Evolutionary conservation across 2,329 filamentous ascomycete species (phyloP).

Genomic region (Penicillium paneum): DNA sequence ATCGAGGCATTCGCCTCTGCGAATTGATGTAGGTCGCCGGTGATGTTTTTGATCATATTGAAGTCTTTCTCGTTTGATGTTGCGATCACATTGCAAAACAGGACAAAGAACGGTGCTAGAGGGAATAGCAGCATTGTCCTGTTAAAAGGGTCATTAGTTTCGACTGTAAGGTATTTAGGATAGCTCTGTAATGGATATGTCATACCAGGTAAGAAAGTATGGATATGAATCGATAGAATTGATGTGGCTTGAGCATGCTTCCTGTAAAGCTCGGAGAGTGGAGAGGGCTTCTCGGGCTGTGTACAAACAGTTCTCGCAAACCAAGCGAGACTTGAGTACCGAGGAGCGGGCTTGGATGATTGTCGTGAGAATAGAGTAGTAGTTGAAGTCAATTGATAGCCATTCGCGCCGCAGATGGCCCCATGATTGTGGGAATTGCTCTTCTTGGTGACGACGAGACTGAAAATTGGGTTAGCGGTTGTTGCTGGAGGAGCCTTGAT

Average conservation of each 20-base stretch:
- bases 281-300: slow-evolving; percentile 19
- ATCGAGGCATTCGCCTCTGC: slow-evolving; percentile 21
- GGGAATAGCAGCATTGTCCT: slow-evolving; percentile 26
- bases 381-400: slow-evolving; percentile 25
- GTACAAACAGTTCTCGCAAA: slow-evolving; percentile 25
- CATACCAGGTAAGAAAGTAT: slow-evolving; percentile 24
- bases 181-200: not conserved
- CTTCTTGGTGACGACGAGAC: slow-evolving; percentile 16
- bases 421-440: slow-evolving; percentile 15
- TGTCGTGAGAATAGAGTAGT: slow-evolving; percentile 23
- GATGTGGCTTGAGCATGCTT: slow-evolving; percentile 12
- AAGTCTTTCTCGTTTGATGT: slow-evolving; percentile 22
- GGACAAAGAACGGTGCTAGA: slow-evolving; percentile 21
- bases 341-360: slow-evolving; percentile 23
- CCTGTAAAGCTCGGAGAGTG: slow-evolving; percentile 19
- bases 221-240: slow-evolving; percentile 21
- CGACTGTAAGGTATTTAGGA: not conserved
- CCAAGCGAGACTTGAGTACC: slow-evolving; percentile 23
- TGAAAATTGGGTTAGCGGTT: slow-evolving; percentile 1
- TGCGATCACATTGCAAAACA: slow-evolving; percentile 25
- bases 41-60: slow-evolving; percentile 24
- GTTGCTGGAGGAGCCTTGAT: not conserved
- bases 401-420: slow-evolving; percentile 14
- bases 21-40: slow-evolving; percentile 22
- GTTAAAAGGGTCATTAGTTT: not conserved